phyloP scores from a whole-genome alignment of 164 flowering plant genomes.

The Taxillus chinensis region DNA sequence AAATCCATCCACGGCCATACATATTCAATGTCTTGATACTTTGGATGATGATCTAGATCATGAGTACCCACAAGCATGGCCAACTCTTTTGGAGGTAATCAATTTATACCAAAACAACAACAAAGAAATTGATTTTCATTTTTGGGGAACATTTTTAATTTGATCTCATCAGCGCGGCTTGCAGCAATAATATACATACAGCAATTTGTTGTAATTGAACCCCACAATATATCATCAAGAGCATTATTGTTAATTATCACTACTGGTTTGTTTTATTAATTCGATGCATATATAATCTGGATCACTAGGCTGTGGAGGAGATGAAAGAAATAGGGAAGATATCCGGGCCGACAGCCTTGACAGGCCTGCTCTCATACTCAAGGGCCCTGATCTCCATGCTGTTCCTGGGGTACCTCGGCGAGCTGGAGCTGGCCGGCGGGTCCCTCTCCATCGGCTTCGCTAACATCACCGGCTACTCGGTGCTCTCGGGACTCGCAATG shows the following conservation, averaged over 20 bases:
- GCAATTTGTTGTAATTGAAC: too few relatives aligned
- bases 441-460: constrained; percentile 85
- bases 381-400: constrained; percentile 93
- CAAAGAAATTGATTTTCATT: too few relatives aligned
- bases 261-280: background rate
- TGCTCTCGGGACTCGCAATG: constrained; percentile 86
- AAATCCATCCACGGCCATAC: constrained; percentile 4
- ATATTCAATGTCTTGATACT: constrained; percentile 14
- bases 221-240: too few relatives aligned
- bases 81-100: constrained; percentile 66
- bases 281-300: too few relatives aligned
- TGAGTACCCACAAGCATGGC: constrained; percentile 57
- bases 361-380: constrained; percentile 70
- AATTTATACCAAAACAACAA: too few relatives aligned
- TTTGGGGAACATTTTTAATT: too few relatives aligned
- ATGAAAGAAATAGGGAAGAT: constrained; percentile 70
- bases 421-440: constrained; percentile 88
- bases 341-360: constrained; percentile 70
- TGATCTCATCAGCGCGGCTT: too few relatives aligned
- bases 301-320: constrained; percentile 59
- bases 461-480: constrained; percentile 93
- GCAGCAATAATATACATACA: too few relatives aligned
- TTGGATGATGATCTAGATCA: constrained; percentile 13
- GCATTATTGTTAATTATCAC: too few relatives aligned
- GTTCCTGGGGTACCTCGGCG: constrained; percentile 81